Conservation (phyloP, 306 rosid genomes). For the Sesbania bispinosa region DNA sequence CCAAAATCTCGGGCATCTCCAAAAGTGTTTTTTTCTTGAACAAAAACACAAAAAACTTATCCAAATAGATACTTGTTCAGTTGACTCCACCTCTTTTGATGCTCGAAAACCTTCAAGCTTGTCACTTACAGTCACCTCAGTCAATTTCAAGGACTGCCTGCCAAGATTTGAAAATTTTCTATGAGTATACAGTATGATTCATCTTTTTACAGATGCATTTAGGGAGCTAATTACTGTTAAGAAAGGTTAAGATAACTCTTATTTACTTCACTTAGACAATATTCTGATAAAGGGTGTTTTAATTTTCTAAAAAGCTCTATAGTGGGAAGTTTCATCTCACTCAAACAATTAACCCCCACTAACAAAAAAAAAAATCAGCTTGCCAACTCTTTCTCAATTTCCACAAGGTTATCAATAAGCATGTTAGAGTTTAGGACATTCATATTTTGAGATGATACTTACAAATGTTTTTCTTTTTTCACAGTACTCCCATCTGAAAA, state of each 20-base stretch:
- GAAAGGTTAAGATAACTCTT: background rate
- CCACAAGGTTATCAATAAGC: background rate
- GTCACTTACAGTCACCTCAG: constrained; percentile 92
- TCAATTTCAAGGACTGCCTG: constrained; percentile 75
- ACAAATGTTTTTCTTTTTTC: constrained; percentile 53
- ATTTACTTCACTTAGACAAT: background rate
- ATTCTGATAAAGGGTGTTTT: background rate
- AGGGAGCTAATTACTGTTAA: constrained; percentile 4
- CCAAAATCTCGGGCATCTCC: background rate
- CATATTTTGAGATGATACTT: constrained; percentile 35
- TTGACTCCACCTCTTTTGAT: constrained; percentile 74
- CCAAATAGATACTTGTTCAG: constrained; percentile 9
- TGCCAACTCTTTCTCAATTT: background rate
- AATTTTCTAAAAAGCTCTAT: background rate
- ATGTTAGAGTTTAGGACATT: background rate
- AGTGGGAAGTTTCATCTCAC: too few relatives aligned
- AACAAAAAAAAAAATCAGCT: background rate
- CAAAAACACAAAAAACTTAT: background rate
- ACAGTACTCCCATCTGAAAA: constrained; percentile 50
- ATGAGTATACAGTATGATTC: background rate
- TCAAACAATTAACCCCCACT: too few relatives aligned
- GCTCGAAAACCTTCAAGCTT: constrained; percentile 91
- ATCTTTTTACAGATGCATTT: background rate
- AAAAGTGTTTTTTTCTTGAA: background rate
- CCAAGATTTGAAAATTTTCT: background rate